Conservation (phyloP, 2,329 filamentous ascomycete genomes). For the Fusarium gaditjirri region DNA sequence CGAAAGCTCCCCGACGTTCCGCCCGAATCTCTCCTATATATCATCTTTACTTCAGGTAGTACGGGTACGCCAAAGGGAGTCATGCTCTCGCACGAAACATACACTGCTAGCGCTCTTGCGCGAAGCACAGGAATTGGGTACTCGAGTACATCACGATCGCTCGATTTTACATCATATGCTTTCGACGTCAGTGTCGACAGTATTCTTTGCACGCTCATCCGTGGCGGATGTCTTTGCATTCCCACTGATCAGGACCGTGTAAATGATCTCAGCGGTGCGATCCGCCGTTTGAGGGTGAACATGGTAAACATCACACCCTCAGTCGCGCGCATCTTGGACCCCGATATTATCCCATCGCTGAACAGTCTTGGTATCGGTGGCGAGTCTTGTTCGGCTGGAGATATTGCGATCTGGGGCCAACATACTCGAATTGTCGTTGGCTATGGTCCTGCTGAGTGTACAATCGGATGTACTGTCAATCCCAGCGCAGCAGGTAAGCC, state of each 20-base stretch:
- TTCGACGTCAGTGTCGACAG: conserved; percentile 66
- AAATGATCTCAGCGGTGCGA: conserved; percentile 60
- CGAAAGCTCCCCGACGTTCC: conserved; percentile 53
- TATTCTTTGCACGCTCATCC: conserved; percentile 62
- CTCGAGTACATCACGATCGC: conserved; percentile 52
- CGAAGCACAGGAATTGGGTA: conserved; percentile 52
- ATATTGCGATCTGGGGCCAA: conserved; percentile 60
- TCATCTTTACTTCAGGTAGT: conserved; percentile 74
- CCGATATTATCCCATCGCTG: conserved; percentile 57
- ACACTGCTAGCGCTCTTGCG: conserved; percentile 52
- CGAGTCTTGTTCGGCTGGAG: conserved; percentile 63
- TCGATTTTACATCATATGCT: conserved; percentile 62
- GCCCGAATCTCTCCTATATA: conserved; percentile 57
- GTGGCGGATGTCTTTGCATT: conserved; percentile 63
- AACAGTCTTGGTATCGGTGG: conserved; percentile 62
- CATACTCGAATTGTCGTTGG: conserved; percentile 61
- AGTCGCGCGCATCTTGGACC: conserved; percentile 58
- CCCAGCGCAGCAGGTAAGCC: conserved; percentile 50
- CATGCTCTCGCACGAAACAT: conserved; percentile 60
- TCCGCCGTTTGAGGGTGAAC: conserved; percentile 57
- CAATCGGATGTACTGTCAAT: conserved; percentile 62
- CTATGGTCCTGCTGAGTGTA: conserved; percentile 66
- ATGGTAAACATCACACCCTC: conserved; percentile 63
- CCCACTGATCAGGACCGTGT: conserved; percentile 64
- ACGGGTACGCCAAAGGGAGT: conserved; percentile 73